These are phyloP conservation scores for Narthecium ossifragum DNA, from an alignment of 106 monocot species.

Conservation along the genomic window DNA sequence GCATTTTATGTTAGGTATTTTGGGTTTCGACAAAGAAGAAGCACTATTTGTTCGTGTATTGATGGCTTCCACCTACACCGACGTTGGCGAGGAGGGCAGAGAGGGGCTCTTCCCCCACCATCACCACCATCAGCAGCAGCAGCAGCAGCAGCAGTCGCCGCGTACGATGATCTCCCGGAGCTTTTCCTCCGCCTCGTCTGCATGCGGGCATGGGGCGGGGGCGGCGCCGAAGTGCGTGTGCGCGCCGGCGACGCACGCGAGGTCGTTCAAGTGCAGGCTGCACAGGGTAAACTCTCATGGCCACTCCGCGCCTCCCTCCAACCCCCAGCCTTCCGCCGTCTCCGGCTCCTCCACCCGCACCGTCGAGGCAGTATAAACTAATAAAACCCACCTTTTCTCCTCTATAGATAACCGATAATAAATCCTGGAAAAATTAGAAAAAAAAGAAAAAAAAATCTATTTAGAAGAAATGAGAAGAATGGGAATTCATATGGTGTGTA, in stretches of 20 bases:
- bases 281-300: conserved; percentile 32
- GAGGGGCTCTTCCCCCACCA: not conserved
- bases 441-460: not conserved
- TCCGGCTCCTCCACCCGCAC: conserved; percentile 24
- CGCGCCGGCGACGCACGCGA: conserved; percentile 62
- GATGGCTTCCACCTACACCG: conserved; percentile 33
- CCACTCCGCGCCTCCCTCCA: conserved; percentile 2
- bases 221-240: conserved; percentile 60
- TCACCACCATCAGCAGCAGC: conserved; percentile 1
- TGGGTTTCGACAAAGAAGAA: not conserved
- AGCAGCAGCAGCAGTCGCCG: conserved; percentile 15
- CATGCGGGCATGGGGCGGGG: conserved; percentile 9
- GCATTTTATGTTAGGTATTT: not conserved
- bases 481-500: not conserved
- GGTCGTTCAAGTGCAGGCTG: conserved; percentile 74
- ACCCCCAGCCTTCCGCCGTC: conserved; percentile 8
- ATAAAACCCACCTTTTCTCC: not conserved
- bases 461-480: not conserved
- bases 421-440: not conserved
- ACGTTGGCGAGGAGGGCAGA: conserved; percentile 10
- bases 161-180: conserved; percentile 12
- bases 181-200: conserved; percentile 14
- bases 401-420: too few relatives aligned
- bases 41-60: not conserved
- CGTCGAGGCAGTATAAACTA: conserved; percentile 35